Conservation (phyloP, 2,329 filamentous ascomycete genomes). For the Trichoderma endophyticum region DNA sequence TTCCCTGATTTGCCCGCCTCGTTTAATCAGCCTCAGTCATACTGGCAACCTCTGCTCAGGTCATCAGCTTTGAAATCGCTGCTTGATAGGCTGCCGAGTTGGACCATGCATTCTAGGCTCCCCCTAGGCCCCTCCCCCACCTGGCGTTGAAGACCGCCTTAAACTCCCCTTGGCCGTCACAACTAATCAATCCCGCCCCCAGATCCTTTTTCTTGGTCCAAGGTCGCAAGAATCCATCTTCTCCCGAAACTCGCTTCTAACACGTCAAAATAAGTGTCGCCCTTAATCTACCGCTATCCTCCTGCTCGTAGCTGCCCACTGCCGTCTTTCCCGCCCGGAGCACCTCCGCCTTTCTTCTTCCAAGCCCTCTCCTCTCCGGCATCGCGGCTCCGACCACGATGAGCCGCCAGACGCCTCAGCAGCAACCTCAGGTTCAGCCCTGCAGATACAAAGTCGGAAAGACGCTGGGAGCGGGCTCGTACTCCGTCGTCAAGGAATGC, state of each 20-base stretch:
- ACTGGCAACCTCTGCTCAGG: neutral
- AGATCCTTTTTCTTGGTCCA: neutral
- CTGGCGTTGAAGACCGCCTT: conserved; percentile 10
- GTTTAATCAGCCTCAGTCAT: neutral
- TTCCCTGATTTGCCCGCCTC: neutral
- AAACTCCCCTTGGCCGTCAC: conserved; percentile 13
- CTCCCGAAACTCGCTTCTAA: neutral
- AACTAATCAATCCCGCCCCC: neutral
- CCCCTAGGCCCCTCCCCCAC: conserved; percentile 16
- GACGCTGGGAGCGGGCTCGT: conserved; percentile 92
- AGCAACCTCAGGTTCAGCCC: conserved; percentile 71
- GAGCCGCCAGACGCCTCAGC: conserved; percentile 28
- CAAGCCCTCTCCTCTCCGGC: neutral
- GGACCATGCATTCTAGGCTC: neutral
- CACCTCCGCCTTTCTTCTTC: neutral
- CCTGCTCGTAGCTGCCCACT: neutral
- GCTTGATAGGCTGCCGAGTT: neutral
- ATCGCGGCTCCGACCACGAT: conserved; percentile 20
- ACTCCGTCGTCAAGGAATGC: conserved; percentile 98
- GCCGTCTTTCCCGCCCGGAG: neutral
- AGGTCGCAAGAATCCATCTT: neutral
- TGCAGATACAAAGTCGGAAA: conserved; percentile 99
- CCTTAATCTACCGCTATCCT: neutral
- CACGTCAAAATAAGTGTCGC: neutral
- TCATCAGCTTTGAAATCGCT: neutral